Evolutionary conservation across 192 early-diverging fungal genomes (phyloP).

Genomic region (Cetraspora pellucida): DNA sequence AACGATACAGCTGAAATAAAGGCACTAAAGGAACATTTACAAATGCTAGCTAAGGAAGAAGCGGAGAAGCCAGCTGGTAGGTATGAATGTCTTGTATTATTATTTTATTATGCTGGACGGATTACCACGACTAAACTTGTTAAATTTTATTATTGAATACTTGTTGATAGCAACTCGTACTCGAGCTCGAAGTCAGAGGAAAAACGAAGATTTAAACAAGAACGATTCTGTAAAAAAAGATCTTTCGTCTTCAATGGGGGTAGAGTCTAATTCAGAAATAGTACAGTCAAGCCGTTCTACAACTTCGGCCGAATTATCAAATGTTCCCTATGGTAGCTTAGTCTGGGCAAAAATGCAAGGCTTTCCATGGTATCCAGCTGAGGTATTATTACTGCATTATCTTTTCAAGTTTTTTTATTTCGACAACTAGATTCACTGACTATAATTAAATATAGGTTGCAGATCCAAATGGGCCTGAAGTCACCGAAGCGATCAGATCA

Average conservation of each 20-base stretch:
- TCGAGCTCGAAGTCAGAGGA: neutral
- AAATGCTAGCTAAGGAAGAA: neutral
- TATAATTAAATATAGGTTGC: slow-evolving; percentile 40
- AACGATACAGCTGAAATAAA: neutral
- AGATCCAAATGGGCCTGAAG: slow-evolving; percentile 40
- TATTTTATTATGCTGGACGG: no score
- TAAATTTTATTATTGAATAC: neutral
- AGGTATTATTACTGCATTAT: slow-evolving; percentile 35
- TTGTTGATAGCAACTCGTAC: neutral
- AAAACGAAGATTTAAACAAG: neutral
- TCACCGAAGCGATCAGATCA: slow-evolving; percentile 40
- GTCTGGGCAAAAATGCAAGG: slow-evolving; percentile 60
- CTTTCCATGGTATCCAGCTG: slow-evolving; percentile 57
- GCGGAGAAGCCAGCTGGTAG: neutral
- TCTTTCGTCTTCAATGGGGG: neutral
- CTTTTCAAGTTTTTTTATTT: no score
- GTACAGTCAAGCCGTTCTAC: slow-evolving; percentile 1
- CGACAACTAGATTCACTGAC: no score
- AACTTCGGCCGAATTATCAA: neutral
- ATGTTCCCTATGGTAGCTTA: slow-evolving; percentile 35
- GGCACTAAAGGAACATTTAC: neutral
- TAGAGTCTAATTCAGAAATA: neutral
- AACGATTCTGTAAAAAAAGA: neutral
- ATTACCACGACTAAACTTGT: no score
- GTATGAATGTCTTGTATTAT: neutral